Conservation (phyloP, 129 eudicot genomes). For the Cynara cardunculus region DNA sequence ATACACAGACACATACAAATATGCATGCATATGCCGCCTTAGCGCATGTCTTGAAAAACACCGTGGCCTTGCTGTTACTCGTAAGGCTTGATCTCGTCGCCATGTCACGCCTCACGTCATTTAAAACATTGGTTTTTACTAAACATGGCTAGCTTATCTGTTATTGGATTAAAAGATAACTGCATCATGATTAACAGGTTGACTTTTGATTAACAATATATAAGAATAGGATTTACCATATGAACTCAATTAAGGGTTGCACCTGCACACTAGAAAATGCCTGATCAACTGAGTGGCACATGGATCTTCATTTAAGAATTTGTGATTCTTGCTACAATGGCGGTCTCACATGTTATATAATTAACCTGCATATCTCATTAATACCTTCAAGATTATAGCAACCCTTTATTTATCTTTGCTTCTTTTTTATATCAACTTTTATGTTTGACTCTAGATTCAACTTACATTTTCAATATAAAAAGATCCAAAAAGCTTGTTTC, state of each 20-base stretch:
- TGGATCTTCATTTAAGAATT: constrained; percentile 26
- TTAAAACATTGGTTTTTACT: too few relatives aligned
- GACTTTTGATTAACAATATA: not conserved
- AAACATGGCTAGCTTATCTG: not conserved
- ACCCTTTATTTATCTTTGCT: constrained; percentile 21
- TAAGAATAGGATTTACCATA: not conserved
- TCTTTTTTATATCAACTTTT: constrained; percentile 3
- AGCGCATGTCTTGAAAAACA: too few relatives aligned
- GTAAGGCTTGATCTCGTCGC: too few relatives aligned
- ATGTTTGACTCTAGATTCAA: constrained; percentile 21
- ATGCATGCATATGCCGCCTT: too few relatives aligned
- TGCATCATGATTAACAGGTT: not conserved
- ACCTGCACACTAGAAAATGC: constrained; percentile 31
- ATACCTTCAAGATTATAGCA: constrained; percentile 19
- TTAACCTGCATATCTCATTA: constrained; percentile 21
- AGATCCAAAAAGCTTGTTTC: constrained; percentile 21
- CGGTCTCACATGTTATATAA: constrained; percentile 34
- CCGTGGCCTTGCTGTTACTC: too few relatives aligned
- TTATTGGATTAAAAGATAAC: not conserved
- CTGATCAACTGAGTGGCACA: constrained; percentile 26
- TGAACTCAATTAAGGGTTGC: constrained; percentile 3
- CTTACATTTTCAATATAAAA: constrained; percentile 8
- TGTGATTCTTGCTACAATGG: constrained; percentile 24
- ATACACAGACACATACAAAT: too few relatives aligned
- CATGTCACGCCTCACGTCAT: too few relatives aligned